Evolutionary conservation across 2,329 filamentous ascomycete genomes (phyloP).

Genomic region (Dothideomycetidae sp.): DNA sequence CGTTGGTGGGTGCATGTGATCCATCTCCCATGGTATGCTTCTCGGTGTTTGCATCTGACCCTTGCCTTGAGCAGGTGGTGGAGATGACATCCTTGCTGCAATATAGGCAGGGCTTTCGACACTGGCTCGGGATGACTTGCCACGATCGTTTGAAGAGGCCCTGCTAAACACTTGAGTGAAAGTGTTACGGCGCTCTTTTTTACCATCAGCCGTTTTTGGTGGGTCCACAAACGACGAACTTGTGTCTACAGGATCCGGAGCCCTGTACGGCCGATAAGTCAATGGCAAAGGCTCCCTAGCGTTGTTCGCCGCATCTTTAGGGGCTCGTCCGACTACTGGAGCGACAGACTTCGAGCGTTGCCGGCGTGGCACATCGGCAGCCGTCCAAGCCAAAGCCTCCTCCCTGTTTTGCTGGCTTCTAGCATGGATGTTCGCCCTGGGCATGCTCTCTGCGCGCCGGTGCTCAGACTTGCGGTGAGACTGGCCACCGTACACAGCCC

Average conservation of each 20-base stretch:
- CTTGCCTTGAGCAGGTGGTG: constrained; percentile 1
- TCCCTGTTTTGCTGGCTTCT: no score
- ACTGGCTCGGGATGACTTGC: neutral
- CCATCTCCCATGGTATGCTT: neutral
- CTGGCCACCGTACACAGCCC: neutral
- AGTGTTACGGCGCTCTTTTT: constrained; percentile 4
- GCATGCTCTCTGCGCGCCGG: constrained; percentile 1
- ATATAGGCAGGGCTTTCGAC: constrained; percentile 8
- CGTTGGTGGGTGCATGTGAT: neutral
- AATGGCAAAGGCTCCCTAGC: neutral
- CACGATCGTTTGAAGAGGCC: constrained; percentile 1
- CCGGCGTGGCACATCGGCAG: constrained; percentile 2
- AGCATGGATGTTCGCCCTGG: neutral
- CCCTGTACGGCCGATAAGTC: no score
- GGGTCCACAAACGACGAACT: no score
- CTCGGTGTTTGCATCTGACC: neutral
- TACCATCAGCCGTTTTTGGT: no score
- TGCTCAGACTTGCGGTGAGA: neutral
- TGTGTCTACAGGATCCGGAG: no score
- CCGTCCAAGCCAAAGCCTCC: no score
- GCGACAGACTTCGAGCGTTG: constrained; percentile 5
- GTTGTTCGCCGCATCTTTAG: constrained; percentile 1
- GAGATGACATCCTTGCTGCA: constrained; percentile 2
- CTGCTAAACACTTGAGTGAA: constrained; percentile 6
- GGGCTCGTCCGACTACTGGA: neutral